phyloP scores from a whole-genome alignment of 257 asterid species.

The Voacanga thouarsii region DNA sequence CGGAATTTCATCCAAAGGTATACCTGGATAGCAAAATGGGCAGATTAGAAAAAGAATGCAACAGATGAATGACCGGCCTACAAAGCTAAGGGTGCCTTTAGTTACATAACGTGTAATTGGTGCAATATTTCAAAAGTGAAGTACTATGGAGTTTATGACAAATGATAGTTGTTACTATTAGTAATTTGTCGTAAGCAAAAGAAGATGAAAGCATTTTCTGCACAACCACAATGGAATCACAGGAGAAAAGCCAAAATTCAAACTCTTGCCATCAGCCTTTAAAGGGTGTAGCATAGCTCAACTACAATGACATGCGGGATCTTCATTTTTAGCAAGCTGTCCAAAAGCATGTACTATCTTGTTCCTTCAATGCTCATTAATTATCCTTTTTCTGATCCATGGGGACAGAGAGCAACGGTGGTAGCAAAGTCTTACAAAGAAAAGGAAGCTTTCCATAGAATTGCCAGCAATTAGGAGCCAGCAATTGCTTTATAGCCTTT shows the following conservation, averaged over 20 bases:
- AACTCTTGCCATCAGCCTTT: neutral
- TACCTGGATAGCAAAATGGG: neutral
- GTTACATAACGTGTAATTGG: neutral
- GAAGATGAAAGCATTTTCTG: neutral
- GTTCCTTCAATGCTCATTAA: neutral
- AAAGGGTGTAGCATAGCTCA: neutral
- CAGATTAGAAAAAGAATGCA: neutral
- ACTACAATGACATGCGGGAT: neutral
- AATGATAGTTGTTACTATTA: neutral
- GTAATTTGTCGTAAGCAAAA: neutral
- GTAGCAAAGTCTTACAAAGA: neutral
- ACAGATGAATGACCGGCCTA: neutral
- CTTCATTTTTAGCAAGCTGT: neutral
- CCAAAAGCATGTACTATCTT: neutral
- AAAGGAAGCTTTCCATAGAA: neutral
- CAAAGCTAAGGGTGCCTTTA: neutral
- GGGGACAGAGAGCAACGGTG: neutral
- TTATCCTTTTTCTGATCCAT: conserved; percentile 1
- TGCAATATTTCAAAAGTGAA: neutral
- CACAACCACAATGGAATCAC: neutral
- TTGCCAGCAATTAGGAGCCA: conserved; percentile 23
- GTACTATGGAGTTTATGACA: neutral
- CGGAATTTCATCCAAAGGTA: neutral
- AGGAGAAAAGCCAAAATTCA: neutral
- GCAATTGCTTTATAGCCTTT: conserved; percentile 81